Evolutionary conservation across 2,329 filamentous ascomycete genomes (phyloP).

Genomic region (Leptographium radiaticola): DNA sequence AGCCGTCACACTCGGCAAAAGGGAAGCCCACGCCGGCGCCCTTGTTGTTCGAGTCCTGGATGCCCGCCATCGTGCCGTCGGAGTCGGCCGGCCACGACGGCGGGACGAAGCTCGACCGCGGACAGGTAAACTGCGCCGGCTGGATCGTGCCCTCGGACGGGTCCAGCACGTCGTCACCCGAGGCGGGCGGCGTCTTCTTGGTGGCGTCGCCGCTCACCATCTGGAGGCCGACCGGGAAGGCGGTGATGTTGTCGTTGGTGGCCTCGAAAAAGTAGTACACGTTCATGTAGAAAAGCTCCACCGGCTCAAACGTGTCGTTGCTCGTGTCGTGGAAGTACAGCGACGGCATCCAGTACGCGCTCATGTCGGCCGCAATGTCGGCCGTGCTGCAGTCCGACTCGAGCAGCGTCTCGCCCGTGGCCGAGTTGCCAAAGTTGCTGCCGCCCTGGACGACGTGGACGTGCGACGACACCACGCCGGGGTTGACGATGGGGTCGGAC

Average conservation of each 20-base stretch:
- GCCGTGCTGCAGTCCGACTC: constrained; percentile 59
- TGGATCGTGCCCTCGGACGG: constrained; percentile 38
- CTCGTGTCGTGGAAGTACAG: constrained; percentile 55
- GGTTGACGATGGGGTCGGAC: constrained; percentile 55
- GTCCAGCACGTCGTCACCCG: constrained; percentile 36
- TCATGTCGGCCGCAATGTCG: constrained; percentile 52
- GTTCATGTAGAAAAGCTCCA: constrained; percentile 59
- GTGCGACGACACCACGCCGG: constrained; percentile 45
- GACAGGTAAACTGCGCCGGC: constrained; percentile 47
- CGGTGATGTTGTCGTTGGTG: constrained; percentile 50
- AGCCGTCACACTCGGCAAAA: constrained; percentile 52
- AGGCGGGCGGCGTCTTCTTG: constrained; percentile 42
- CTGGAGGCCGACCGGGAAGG: constrained; percentile 58
- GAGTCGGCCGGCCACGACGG: constrained; percentile 41
- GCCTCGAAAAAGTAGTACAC: constrained; percentile 64
- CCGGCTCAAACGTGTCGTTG: constrained; percentile 50
- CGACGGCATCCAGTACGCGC: constrained; percentile 65
- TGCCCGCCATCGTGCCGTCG: constrained; percentile 41
- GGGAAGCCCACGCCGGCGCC: constrained; percentile 55
- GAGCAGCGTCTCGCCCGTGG: constrained; percentile 45
- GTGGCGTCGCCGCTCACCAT: constrained; percentile 55
- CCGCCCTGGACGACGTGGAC: constrained; percentile 61
- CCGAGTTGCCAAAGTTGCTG: constrained; percentile 50
- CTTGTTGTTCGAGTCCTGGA: constrained; percentile 38
- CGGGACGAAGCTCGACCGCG: constrained; percentile 32